phyloP scores from a whole-genome alignment of 352 stramenopile genomes.

The Globisporangium radiosum region DNA sequence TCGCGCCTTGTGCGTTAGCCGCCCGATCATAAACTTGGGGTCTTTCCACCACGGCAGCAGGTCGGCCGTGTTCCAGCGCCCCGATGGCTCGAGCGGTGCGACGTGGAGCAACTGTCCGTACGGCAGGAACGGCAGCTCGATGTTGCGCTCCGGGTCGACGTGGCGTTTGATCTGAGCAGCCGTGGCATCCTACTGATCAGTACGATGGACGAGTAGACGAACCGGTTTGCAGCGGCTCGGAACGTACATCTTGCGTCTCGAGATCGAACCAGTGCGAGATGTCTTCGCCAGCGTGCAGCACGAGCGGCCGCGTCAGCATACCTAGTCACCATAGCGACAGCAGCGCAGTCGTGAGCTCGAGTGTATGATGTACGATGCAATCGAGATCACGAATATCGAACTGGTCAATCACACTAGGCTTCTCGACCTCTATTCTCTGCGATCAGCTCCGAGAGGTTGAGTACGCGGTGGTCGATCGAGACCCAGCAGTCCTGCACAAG shows the following conservation, averaged over 20 bases:
- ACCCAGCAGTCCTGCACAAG: conserved; percentile 70
- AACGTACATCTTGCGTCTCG: conserved; percentile 52
- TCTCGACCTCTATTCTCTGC: conserved; percentile 39
- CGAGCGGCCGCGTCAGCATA: conserved; percentile 69
- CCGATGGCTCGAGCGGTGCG: conserved; percentile 67
- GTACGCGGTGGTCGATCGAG: conserved; percentile 63
- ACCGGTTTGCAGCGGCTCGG: too few relatives aligned
- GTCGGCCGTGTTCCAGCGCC: conserved; percentile 67
- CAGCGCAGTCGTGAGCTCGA: neutral
- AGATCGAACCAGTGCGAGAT: conserved; percentile 91
- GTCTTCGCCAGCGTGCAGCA: conserved; percentile 82
- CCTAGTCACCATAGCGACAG: conserved; percentile 19
- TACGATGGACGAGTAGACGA: neutral
- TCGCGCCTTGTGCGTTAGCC: conserved; percentile 61
- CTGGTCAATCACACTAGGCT: neutral
- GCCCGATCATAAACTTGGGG: conserved; percentile 58
- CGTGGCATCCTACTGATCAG: too few relatives aligned
- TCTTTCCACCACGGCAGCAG: conserved; percentile 87
- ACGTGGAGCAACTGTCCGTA: conserved; percentile 86
- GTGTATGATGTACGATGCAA: too few relatives aligned
- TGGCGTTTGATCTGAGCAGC: conserved; percentile 60
- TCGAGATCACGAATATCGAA: too few relatives aligned
- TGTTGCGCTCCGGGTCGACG: conserved; percentile 64
- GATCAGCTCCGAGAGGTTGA: conserved; percentile 82
- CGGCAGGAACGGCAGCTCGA: conserved; percentile 79